Conservation (phyloP, 2,329 filamentous ascomycete genomes). For the Pseudopithomyces chartarum region DNA sequence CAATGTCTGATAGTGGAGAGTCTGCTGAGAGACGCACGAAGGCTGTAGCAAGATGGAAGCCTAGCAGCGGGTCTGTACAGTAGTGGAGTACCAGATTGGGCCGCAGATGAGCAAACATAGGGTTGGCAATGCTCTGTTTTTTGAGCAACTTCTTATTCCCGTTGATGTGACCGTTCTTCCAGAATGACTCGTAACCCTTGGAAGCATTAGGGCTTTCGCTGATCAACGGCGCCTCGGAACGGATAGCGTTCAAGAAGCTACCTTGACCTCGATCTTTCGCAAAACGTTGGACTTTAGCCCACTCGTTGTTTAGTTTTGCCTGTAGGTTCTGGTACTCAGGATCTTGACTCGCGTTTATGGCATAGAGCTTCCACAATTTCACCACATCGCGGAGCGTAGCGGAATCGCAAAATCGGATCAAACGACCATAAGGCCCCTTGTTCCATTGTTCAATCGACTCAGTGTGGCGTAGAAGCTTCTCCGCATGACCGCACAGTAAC, state of each 20-base stretch:
- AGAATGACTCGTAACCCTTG: conserved; percentile 26
- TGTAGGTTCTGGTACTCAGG: conserved; percentile 1
- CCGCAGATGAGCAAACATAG: conserved; percentile 47
- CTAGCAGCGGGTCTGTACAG: conserved; percentile 57
- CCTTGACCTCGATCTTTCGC: neutral
- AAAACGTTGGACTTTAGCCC: neutral
- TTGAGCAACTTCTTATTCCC: conserved; percentile 14
- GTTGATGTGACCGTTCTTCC: conserved; percentile 12
- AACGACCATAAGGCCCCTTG: conserved; percentile 49
- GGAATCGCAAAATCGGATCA: conserved; percentile 57
- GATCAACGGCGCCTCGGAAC: conserved; percentile 34
- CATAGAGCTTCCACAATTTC: conserved; percentile 49
- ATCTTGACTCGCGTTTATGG: neutral
- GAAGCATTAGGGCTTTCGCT: conserved; percentile 7
- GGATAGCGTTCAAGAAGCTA: conserved; percentile 5
- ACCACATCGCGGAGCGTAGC: conserved; percentile 51
- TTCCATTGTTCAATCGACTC: conserved; percentile 53
- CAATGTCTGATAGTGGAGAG: neutral
- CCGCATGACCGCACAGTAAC: conserved; percentile 50
- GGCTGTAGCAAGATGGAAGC: conserved; percentile 60
- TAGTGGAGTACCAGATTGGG: conserved; percentile 51
- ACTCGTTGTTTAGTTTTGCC: conserved; percentile 2
- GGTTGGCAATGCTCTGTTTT: conserved; percentile 34
- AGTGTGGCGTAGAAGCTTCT: conserved; percentile 50
- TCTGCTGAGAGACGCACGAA: conserved; percentile 9